Evolutionary conservation across 306 rosid genomes (phyloP).

Genomic region (Elaeagnus macrophylla): DNA sequence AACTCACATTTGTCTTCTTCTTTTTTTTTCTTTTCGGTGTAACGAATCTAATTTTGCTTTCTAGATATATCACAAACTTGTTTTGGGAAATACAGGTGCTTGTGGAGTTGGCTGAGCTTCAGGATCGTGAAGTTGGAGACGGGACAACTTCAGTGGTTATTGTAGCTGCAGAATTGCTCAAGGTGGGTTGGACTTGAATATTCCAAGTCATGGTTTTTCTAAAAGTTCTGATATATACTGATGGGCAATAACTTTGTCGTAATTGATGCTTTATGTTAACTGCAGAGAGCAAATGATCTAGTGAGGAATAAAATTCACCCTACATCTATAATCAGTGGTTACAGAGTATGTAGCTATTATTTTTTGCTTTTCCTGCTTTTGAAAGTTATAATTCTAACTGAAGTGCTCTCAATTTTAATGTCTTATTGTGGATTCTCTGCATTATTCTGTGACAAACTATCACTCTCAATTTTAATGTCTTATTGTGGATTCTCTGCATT

Average conservation of each 20-base stretch:
- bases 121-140: slow-evolving; percentile 93
- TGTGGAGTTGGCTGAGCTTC: slow-evolving; percentile 94
- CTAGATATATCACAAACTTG: not conserved
- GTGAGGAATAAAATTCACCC: no score
- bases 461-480: no score
- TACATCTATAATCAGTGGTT: slow-evolving; percentile 93
- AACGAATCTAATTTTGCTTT: not conserved
- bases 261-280: not conserved
- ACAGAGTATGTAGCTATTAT: slow-evolving; percentile 47
- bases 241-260: slow-evolving; percentile 5
- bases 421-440: no score
- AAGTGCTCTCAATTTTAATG: no score
- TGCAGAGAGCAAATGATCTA: slow-evolving; percentile 93
- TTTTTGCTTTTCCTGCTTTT: no score
- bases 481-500: no score
- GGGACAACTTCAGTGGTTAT: slow-evolving; percentile 96
- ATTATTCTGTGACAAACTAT: no score
- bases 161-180: slow-evolving; percentile 88
- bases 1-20: not conserved
- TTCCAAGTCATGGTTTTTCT: not conserved
- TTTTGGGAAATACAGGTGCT: slow-evolving; percentile 45
- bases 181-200: slow-evolving; percentile 30
- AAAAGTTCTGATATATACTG: slow-evolving; percentile 7
- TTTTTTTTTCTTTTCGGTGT: slow-evolving; percentile 1
- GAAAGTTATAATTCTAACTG: no score